Base-by-base conservation (phyloP, 148 eudicot genomes). In the Hydrangea macrophylla region DNA sequence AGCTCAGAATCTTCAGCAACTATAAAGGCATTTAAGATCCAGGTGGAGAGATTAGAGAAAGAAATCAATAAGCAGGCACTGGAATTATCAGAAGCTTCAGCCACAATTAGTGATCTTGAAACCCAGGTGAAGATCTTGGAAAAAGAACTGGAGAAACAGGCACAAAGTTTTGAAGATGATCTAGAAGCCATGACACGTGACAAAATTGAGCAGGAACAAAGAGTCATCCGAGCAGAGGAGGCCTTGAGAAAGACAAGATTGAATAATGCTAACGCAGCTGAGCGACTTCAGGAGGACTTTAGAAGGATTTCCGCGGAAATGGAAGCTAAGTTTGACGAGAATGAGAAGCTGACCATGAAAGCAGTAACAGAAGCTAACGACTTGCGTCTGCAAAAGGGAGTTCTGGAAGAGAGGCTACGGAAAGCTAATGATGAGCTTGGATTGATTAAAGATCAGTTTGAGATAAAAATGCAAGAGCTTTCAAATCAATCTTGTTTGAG, bases 221-320 rank as follows among this genome's bases (percentile, higher is more conserved):
- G 86, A 73, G 90, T 85, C 63, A 79, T 83, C 53, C 81, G 28
- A 70, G 87, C 91, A 53, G 96, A 91, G 74, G 96, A 91, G 74
- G 83, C 80, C 17, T 70, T 95, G 69, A 84, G 90, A 76, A 78
- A 75, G 71, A 61, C 81, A 48, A 81, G 63, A 71, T 72, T 71
- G 73, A 81, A 75, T 32, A 81, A 84, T 64, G 79, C 84, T 75
- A 65, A 74, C 62, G 81, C 82, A 25, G 84, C 86, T 12, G 86
- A 94, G 68, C 69, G 70, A 56, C 78, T 86, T 68, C 95, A 86
- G 70, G 95, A 85, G 65, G 92, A 86, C 71, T 83, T 90, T 70
- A 75, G 63, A 51, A 81, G 74, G 78, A 77, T 86, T 24, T 84
- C 88, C 45, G 77, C 58, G 27, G 92, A 90, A 58, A 78, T 92